Base-by-base conservation (phyloP, 2,329 filamentous ascomycete genomes). In the Dactylonectria estremocensis region DNA sequence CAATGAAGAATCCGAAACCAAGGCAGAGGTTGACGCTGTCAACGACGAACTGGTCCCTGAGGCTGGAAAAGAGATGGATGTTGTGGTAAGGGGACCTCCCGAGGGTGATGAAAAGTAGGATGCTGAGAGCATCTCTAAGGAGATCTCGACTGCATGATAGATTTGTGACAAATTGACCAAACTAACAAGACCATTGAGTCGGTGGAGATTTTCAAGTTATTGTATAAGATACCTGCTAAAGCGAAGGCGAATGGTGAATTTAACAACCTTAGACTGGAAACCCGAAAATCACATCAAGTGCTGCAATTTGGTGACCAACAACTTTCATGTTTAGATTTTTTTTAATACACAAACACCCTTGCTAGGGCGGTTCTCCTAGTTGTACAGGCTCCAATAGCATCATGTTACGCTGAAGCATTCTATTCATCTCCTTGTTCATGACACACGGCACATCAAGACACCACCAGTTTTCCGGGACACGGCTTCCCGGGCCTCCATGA, bases 401-500 rank as follows among this genome's bases (percentile, higher is more conserved):
- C 70, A 58, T 71, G 64, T 66, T 73, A 68, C 59, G 50, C 13
- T 62, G 58, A 67, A 69, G 67, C 63, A 61, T 65, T 55, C n/a
- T 53, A 48, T 33, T 49, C 22, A 7, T 52, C 33, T 55, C 2
- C 24, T 16, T 57, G 16, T 61, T 82, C 76, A 86, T 74, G 83
- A 85, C 18, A 93, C 90, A 64, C 94, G 86, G 83, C 93, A 96
- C 64, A 97, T 82, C 67, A 94, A 85, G 81, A 94, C 80, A 0
- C 95, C 95, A n/a, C 95, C 95, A 20, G 94, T 84, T 82, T 90
- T 92, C 84, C 90, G 91, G 79, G 93, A 91, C 64, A 97, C 86
- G 67, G 94, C 95, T 82, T 97, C 94, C 73, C 95, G 87, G 28
- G 90, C 87, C 84, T 98, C 95, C 77, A 97, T 78, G 10, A 97